Evolutionary conservation across 805 yeast species (phyloP).

Genomic region (Zygosaccharomyces bailii): DNA sequence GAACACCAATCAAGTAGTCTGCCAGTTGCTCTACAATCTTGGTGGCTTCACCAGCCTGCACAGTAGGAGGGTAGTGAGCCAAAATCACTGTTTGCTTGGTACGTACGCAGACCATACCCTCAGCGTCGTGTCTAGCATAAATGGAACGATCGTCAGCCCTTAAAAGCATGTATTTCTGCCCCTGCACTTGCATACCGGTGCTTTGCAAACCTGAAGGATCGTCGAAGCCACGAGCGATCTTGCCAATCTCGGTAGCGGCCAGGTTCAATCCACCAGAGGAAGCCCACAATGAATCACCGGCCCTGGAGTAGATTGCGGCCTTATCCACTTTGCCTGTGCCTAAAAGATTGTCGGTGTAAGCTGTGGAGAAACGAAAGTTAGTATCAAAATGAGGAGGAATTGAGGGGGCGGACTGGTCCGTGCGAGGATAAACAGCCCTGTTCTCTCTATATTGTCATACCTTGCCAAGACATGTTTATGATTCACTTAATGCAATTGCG

Average conservation of each 20-base stretch:
- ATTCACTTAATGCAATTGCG: not conserved
- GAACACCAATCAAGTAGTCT: constrained; percentile 85
- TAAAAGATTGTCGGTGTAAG: constrained; percentile 90
- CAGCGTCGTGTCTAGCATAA: constrained; percentile 87
- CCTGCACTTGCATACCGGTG: constrained; percentile 79
- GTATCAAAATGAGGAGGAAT: constrained; percentile 2
- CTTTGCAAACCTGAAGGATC: constrained; percentile 78
- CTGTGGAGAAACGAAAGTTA: constrained; percentile 40
- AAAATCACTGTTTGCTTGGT: constrained; percentile 88
- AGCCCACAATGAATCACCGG: constrained; percentile 96
- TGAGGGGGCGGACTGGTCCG: not conserved
- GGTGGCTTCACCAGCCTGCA: constrained; percentile 93
- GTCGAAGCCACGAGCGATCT: constrained; percentile 73
- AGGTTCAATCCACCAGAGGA: constrained; percentile 64
- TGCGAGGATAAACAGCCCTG: not conserved
- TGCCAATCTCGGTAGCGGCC: constrained; percentile 65
- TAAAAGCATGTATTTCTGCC: constrained; percentile 81
- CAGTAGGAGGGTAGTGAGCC: constrained; percentile 92
- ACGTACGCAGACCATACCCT: constrained; percentile 87
- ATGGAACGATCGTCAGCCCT: constrained; percentile 90
- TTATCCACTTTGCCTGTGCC: constrained; percentile 85
- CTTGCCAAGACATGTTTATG: constrained; percentile 45
- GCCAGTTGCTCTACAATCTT: constrained; percentile 93
- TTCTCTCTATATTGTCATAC: constrained; percentile 29
- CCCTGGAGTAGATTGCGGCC: constrained; percentile 90